These are phyloP conservation scores for Penicillium concentricum DNA, from an alignment of 2,329 filamentous ascomycete genomes.

Conservation along the genomic window DNA sequence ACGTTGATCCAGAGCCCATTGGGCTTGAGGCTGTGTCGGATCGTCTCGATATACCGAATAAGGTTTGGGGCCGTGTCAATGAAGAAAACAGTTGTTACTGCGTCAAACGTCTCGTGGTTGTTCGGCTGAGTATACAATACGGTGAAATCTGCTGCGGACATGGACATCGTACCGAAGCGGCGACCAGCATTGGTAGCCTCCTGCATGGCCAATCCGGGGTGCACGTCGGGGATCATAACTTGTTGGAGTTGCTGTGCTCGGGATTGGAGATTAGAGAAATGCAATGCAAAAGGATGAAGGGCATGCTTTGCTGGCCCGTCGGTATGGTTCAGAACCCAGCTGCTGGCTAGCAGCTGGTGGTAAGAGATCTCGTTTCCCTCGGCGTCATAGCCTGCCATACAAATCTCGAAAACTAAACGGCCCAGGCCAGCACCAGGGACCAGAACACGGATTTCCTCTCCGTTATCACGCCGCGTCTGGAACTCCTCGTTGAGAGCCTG, in stretches of 20 bases:
- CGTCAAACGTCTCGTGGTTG: slow-evolving; percentile 67
- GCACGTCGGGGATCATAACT: slow-evolving; percentile 77
- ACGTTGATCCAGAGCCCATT: slow-evolving; percentile 86
- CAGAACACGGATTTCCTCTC: slow-evolving; percentile 62
- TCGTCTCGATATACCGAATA: slow-evolving; percentile 83
- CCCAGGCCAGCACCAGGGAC: slow-evolving; percentile 89
- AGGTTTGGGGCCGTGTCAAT: slow-evolving; percentile 95
- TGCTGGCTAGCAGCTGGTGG: slow-evolving; percentile 87
- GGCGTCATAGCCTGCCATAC: slow-evolving; percentile 66
- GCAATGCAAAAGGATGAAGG: slow-evolving; percentile 81
- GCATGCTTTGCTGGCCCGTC: slow-evolving; percentile 61
- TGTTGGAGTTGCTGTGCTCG: slow-evolving; percentile 72
- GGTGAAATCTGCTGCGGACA: slow-evolving; percentile 91
- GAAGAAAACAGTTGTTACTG: slow-evolving; percentile 89
- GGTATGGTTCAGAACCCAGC: slow-evolving; percentile 57
- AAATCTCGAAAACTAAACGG: slow-evolving; percentile 84
- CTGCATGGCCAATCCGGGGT: slow-evolving; percentile 61
- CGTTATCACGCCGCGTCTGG: slow-evolving; percentile 29
- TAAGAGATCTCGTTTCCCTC: slow-evolving; percentile 98
- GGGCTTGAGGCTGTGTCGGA: slow-evolving; percentile 70
- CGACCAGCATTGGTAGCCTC: slow-evolving; percentile 27
- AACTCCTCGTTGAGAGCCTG: slow-evolving; percentile 58
- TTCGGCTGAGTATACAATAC: slow-evolving; percentile 71
- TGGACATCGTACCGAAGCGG: slow-evolving; percentile 71
- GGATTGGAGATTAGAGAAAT: slow-evolving; percentile 79